A percentile compares a stretch with the other conserved stretches of the same genome.
phyloP scores from a whole-genome alignment of 257 asterid species.

The Vinca minor region DNA sequence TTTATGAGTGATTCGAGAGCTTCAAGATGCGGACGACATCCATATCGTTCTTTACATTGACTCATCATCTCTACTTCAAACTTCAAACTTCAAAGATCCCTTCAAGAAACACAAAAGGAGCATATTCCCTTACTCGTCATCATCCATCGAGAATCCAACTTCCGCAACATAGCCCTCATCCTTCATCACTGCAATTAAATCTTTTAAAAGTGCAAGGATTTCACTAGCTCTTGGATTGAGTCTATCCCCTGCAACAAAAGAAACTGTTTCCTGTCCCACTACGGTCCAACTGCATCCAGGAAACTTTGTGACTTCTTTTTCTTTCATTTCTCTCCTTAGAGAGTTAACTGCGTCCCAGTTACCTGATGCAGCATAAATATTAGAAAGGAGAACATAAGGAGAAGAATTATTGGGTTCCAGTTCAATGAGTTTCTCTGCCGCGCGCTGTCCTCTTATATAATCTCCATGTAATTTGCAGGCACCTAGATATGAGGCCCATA shows the following conservation, averaged over 20 bases:
- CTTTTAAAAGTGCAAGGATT: constrained; percentile 21
- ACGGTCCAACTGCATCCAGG: constrained; percentile 65
- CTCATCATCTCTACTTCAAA: background rate
- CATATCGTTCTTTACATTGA: no score
- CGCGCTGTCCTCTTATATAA: constrained; percentile 53
- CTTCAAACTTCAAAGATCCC: background rate
- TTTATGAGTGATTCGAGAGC: background rate
- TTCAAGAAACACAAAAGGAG: background rate
- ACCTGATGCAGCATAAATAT: constrained; percentile 70
- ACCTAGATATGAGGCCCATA: constrained; percentile 76
- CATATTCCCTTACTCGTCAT: constrained; percentile 4
- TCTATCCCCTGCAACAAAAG: constrained; percentile 34
- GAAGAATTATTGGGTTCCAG: constrained; percentile 68
- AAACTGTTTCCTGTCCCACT: constrained; percentile 22
- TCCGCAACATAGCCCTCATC: constrained; percentile 21
- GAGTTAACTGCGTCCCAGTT: constrained; percentile 64
- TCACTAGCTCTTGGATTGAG: constrained; percentile 26
- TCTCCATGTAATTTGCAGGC: constrained; percentile 92
- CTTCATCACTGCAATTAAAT: constrained; percentile 25
- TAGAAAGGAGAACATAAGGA: constrained; percentile 68
- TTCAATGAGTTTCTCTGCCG: constrained; percentile 71
- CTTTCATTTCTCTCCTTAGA: constrained; percentile 58
- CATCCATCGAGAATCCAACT: constrained; percentile 10
- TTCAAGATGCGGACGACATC: background rate
- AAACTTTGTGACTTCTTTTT: constrained; percentile 54